Evolutionary conservation across 495 filamentous ascomycete species (phyloP).

Genomic region (Penicillium silybi): DNA sequence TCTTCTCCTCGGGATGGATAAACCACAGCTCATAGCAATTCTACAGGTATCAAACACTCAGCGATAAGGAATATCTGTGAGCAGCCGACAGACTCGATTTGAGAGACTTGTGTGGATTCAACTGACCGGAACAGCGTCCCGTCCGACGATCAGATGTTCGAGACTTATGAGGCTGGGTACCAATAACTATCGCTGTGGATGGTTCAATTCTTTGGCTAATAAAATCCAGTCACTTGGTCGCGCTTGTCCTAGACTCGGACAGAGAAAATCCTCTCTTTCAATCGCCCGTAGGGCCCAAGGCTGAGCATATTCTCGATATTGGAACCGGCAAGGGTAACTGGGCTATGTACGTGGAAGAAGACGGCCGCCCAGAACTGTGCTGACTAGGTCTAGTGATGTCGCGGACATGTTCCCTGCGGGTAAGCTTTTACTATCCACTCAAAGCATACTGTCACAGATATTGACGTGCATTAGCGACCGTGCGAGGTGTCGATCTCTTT

Average conservation of each 20-base stretch:
- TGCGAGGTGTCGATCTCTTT: constrained; percentile 20
- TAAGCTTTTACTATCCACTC: not conserved
- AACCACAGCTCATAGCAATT: not conserved
- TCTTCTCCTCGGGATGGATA: no score
- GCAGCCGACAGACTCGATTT: not conserved
- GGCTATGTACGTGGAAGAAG: constrained; percentile 21
- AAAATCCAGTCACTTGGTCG: constrained; percentile 12
- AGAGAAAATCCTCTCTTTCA: constrained; percentile 13
- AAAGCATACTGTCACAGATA: not conserved
- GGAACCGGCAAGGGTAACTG: constrained; percentile 25
- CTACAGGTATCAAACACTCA: constrained; percentile 12
- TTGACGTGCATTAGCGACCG: constrained; percentile 10
- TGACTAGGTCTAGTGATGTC: constrained; percentile 15
- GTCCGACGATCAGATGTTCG: constrained; percentile 25
- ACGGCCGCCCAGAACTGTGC: not conserved
- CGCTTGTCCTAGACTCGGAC: constrained; percentile 13
- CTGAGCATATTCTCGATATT: constrained; percentile 23
- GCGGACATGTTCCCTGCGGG: constrained; percentile 20
- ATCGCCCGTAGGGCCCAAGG: constrained; percentile 6
- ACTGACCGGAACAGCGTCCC: constrained; percentile 5
- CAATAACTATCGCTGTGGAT: not conserved
- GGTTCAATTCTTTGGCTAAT: not conserved
- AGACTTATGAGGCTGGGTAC: constrained; percentile 21
- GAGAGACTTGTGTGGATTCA: not conserved
- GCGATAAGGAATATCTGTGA: constrained; percentile 11